Conservation (phyloP, 768 basidiomycete species). For the Hemileccinum impolitum region DNA sequence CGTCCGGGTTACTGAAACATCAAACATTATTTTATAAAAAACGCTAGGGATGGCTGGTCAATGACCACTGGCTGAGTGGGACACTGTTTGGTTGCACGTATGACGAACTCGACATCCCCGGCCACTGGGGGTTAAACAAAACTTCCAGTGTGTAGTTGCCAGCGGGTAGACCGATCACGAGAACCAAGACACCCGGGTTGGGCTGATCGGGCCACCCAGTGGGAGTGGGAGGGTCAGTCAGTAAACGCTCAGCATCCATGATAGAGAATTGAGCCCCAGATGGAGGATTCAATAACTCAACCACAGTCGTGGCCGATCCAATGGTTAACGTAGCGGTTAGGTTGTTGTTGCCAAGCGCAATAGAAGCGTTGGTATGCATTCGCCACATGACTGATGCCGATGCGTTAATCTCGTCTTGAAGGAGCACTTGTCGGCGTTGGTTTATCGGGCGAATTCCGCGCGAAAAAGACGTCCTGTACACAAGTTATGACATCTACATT, state of each 20-base stretch:
- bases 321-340: conserved; percentile 74
- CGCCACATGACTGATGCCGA: conserved; percentile 73
- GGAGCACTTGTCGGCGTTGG: conserved; percentile 77
- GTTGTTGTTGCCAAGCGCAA: conserved; percentile 49
- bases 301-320: conserved; percentile 61
- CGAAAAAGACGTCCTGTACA: conserved; percentile 58
- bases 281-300: conserved; percentile 66
- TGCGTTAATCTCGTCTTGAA: conserved; percentile 87
- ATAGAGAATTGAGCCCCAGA: conserved; percentile 62
- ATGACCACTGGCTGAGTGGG: conserved; percentile 66
- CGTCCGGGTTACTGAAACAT: not conserved
- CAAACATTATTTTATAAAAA: not conserved
- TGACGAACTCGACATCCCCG: conserved; percentile 60
- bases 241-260: conserved; percentile 50
- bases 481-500: conserved; percentile 14
- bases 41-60: conserved; percentile 62
- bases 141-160: conserved; percentile 81
- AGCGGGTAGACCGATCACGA: conserved; percentile 61
- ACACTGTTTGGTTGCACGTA: conserved; percentile 66
- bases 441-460: conserved; percentile 88
- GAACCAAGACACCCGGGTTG: conserved; percentile 77
- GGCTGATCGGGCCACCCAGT: conserved; percentile 57
- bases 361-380: conserved; percentile 93
- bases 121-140: conserved; percentile 93
- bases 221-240: conserved; percentile 62